These are phyloP conservation scores for Bryoerythrophyllum caledonicum DNA, from an alignment of 225 moss, liverwort and hornwort species.

Conservation along the genomic window DNA sequence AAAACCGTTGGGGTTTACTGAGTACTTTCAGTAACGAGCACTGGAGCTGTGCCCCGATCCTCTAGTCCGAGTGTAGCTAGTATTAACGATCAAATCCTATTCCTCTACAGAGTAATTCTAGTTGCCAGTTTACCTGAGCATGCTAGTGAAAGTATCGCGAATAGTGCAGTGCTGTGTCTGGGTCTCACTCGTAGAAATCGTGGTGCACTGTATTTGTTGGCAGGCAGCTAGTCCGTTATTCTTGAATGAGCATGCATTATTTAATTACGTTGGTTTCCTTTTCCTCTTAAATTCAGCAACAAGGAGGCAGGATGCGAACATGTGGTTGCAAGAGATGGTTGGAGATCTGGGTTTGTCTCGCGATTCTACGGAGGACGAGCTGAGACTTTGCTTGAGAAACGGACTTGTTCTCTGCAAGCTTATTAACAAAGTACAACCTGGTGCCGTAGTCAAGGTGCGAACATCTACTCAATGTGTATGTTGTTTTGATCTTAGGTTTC, in stretches of 20 bases:
- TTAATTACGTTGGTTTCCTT: conserved; percentile 8
- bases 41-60: not conserved
- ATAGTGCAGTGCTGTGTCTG: not conserved
- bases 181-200: not conserved
- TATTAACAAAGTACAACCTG: conserved; percentile 59
- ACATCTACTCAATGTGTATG: conserved; percentile 6
- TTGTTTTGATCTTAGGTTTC: not conserved
- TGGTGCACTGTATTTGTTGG: not conserved
- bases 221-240: not conserved
- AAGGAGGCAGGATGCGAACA: conserved; percentile 53
- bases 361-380: conserved; percentile 56
- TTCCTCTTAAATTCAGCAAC: conserved; percentile 29
- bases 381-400: conserved; percentile 57
- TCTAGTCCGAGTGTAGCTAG: not conserved
- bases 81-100: not conserved
- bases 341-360: conserved; percentile 40
- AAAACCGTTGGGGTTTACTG: not conserved
- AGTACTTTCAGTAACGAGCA: not conserved
- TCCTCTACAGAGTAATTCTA: not conserved
- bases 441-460: conserved; percentile 54
- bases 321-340: conserved; percentile 64
- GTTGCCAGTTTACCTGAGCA: not conserved
- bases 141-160: not conserved
- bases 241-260: conserved; percentile 5
- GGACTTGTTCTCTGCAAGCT: conserved; percentile 62